phyloP scores from a whole-genome alignment of 164 flowering plant genomes.

The Akebia trifoliata region DNA sequence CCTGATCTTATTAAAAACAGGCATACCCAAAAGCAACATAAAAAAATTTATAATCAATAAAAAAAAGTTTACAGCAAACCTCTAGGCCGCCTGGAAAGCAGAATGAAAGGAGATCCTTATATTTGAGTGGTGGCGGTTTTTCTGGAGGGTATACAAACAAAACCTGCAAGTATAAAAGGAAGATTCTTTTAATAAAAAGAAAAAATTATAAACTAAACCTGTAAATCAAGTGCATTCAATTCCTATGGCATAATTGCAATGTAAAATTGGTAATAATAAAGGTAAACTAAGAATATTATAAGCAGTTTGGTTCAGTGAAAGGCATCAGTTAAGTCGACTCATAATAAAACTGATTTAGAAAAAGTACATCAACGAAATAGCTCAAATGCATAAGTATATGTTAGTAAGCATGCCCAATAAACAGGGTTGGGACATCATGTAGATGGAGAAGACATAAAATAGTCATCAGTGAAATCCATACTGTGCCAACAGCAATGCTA shows the following conservation, averaged over 20 bases:
- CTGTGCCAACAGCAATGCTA: not conserved
- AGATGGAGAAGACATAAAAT: not conserved
- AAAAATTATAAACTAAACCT: not conserved
- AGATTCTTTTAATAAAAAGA: not conserved
- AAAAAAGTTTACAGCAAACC: slow-evolving; percentile 36
- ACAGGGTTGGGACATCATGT: not conserved
- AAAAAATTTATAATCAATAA: not conserved
- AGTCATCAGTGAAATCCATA: not conserved
- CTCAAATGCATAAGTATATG: not conserved
- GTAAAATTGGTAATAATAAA: not conserved
- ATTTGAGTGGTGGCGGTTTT: slow-evolving; percentile 79
- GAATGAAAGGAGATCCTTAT: slow-evolving; percentile 93
- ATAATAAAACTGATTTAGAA: not conserved
- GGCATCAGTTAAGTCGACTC: not conserved
- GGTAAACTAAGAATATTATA: not conserved
- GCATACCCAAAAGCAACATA: not conserved
- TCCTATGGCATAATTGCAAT: not conserved
- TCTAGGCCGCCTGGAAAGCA: slow-evolving; percentile 98
- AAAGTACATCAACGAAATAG: not conserved
- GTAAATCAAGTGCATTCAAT: not conserved
- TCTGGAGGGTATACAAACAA: slow-evolving; percentile 95
- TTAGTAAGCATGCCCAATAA: not conserved
- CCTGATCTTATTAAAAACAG: no score
- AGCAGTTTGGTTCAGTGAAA: not conserved
- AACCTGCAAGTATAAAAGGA: slow-evolving; percentile 49